A percentile compares a stretch with the other conserved stretches of the same genome.
These are phyloP conservation scores for Lepidium didymum DNA, from an alignment of 345 rosid genomes.

Conservation along the genomic window DNA sequence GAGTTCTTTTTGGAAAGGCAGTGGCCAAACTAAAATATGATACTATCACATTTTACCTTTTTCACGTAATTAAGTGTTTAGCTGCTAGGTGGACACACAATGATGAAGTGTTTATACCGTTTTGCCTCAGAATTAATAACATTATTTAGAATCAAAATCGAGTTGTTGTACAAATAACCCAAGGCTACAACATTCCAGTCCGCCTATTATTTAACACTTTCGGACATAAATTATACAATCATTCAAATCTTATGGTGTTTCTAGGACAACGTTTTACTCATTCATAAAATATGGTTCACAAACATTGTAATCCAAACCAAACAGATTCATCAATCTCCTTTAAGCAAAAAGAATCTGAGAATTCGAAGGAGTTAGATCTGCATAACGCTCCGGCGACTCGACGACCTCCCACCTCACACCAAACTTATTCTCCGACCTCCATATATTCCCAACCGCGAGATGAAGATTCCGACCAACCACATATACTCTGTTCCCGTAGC, in stretches of 20 bases:
- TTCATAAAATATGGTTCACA: neutral
- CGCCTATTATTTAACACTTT: neutral
- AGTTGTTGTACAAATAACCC: too few relatives aligned
- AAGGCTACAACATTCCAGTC: neutral
- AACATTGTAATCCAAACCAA: neutral
- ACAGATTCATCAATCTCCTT: neutral
- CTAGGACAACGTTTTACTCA: neutral
- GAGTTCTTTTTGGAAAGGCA: too few relatives aligned
- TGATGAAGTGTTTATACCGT: too few relatives aligned
- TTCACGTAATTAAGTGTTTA: too few relatives aligned
- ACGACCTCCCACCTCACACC: constrained; percentile 64
- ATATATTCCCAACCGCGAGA: constrained; percentile 61
- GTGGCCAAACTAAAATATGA: too few relatives aligned
- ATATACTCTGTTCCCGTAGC: constrained; percentile 49
- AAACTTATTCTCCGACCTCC: constrained; percentile 37
- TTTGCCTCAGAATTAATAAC: too few relatives aligned
- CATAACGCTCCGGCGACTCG: constrained; percentile 51
- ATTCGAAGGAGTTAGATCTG: constrained; percentile 67
- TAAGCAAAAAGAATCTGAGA: constrained; percentile 78
- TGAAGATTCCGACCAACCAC: constrained; percentile 74
- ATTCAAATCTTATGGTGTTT: neutral
- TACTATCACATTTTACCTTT: too few relatives aligned
- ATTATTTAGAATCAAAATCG: too few relatives aligned
- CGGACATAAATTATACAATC: neutral
- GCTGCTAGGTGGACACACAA: too few relatives aligned